These are phyloP conservation scores for Heterobasidion parviporum DNA, from an alignment of 1,284 basidiomycete genomes.

Conservation along the genomic window DNA sequence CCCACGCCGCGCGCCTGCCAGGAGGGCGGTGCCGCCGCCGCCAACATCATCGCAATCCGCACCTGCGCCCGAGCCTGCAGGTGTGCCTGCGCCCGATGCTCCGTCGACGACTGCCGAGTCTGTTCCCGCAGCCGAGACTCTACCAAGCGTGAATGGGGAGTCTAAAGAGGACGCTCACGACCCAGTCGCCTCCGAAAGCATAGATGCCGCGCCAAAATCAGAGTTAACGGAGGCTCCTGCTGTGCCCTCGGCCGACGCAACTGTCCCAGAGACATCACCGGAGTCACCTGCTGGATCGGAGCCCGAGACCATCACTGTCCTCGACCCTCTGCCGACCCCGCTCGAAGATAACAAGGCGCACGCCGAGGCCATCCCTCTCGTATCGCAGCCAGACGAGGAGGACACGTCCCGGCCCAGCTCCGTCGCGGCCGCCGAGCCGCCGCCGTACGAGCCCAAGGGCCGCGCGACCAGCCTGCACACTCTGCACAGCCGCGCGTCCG, in stretches of 20 bases:
- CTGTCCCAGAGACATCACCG: too few relatives aligned
- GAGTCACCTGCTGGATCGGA: too few relatives aligned
- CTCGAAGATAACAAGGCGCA: too few relatives aligned
- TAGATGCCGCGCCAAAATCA: neutral
- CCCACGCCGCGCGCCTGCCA: slow-evolving; percentile 44
- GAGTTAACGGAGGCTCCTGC: neutral
- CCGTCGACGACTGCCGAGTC: slow-evolving; percentile 9
- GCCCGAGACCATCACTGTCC: too few relatives aligned
- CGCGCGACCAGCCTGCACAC: too few relatives aligned
- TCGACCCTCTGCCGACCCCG: too few relatives aligned
- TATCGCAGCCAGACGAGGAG: too few relatives aligned
- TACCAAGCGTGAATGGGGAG: neutral
- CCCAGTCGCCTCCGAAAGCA: neutral
- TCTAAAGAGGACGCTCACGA: neutral
- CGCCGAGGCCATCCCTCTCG: too few relatives aligned
- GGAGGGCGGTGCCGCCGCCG: slow-evolving; percentile 19
- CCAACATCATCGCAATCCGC: slow-evolving; percentile 6
- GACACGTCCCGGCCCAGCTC: too few relatives aligned
- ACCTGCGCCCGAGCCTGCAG: neutral
- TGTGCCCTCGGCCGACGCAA: neutral
- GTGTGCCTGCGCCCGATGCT: neutral
- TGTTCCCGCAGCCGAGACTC: neutral
- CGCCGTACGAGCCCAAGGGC: too few relatives aligned
- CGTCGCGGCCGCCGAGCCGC: too few relatives aligned
- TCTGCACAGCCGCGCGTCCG: too few relatives aligned